Evolutionary conservation across 495 filamentous ascomycete species (phyloP).

Genomic region (Aspergillus homomorphus): DNA sequence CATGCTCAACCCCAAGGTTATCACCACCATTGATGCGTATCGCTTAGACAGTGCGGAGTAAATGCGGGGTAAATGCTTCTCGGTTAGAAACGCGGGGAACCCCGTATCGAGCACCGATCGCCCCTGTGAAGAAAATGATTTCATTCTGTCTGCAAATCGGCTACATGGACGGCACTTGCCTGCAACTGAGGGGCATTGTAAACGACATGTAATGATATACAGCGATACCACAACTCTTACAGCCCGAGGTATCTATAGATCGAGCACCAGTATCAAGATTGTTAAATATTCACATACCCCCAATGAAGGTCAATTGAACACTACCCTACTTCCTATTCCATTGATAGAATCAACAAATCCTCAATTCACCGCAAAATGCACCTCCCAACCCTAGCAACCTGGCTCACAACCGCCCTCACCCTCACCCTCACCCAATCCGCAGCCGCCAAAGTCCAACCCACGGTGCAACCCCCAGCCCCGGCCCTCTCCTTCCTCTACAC

Average conservation of each 20-base stretch:
- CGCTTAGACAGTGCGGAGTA: too few relatives aligned
- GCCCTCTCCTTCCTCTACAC: slow-evolving; percentile 31
- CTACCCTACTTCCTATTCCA: neutral
- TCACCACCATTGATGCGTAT: too few relatives aligned
- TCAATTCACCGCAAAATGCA: neutral
- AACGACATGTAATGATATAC: neutral
- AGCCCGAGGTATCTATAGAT: neutral
- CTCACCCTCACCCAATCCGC: neutral
- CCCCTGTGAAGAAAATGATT: too few relatives aligned
- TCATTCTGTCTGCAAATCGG: neutral
- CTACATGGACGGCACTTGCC: neutral
- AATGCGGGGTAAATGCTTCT: too few relatives aligned
- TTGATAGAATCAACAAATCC: too few relatives aligned
- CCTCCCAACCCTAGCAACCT: neutral
- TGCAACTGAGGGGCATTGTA: neutral
- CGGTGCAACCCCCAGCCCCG: slow-evolving; percentile 20
- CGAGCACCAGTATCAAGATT: neutral
- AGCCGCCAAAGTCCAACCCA: neutral
- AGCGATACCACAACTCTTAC: neutral
- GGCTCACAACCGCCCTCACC: neutral
- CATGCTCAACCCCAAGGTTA: too few relatives aligned
- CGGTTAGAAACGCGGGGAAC: too few relatives aligned
- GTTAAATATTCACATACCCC: neutral
- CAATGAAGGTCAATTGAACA: too few relatives aligned
- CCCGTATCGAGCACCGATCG: too few relatives aligned